These are phyloP conservation scores for Monilinia polystroma DNA, from an alignment of 2,329 filamentous ascomycete genomes.

Conservation along the genomic window DNA sequence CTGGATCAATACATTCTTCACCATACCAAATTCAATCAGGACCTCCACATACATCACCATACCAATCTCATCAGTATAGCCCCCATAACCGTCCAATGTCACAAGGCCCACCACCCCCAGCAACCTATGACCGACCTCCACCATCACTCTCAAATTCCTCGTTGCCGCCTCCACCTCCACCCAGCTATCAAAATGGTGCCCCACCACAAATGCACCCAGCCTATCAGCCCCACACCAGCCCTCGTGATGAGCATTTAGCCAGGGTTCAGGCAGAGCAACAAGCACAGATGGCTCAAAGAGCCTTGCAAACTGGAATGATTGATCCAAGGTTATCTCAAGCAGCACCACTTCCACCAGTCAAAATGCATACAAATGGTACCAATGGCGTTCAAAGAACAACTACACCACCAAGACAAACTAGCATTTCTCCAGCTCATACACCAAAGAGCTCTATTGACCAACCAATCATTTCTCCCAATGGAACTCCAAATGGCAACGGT, in stretches of 20 bases:
- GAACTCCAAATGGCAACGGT: slow-evolving; percentile 22
- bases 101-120: slow-evolving; percentile 27
- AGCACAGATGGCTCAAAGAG: slow-evolving; percentile 37
- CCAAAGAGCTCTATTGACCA: slow-evolving; percentile 24
- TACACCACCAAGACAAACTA: slow-evolving; percentile 31
- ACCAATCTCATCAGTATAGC: slow-evolving; percentile 35
- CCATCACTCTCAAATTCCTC: slow-evolving; percentile 41
- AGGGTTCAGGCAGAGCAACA: slow-evolving; percentile 41
- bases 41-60: slow-evolving; percentile 38
- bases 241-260: slow-evolving; percentile 43
- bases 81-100: slow-evolving; percentile 32
- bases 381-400: slow-evolving; percentile 26
- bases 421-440: slow-evolving; percentile 10
- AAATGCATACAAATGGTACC: slow-evolving; percentile 28
- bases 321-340: slow-evolving; percentile 29
- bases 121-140: slow-evolving; percentile 40
- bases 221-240: slow-evolving; percentile 42
- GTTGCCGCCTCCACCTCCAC: slow-evolving; percentile 38
- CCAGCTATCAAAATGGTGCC: slow-evolving; percentile 26
- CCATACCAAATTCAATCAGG: slow-evolving; percentile 36
- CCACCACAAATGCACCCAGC: slow-evolving; percentile 27
- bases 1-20: slow-evolving; percentile 36
- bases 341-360: slow-evolving; percentile 29
- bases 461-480: slow-evolving; percentile 26
- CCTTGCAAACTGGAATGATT: slow-evolving; percentile 33